Percentiles rank a stretch among this genome's conserved stretches.
These are phyloP conservation scores for Pichia exigua DNA, from an alignment of 805 yeast genomes.

Conservation along the genomic window DNA sequence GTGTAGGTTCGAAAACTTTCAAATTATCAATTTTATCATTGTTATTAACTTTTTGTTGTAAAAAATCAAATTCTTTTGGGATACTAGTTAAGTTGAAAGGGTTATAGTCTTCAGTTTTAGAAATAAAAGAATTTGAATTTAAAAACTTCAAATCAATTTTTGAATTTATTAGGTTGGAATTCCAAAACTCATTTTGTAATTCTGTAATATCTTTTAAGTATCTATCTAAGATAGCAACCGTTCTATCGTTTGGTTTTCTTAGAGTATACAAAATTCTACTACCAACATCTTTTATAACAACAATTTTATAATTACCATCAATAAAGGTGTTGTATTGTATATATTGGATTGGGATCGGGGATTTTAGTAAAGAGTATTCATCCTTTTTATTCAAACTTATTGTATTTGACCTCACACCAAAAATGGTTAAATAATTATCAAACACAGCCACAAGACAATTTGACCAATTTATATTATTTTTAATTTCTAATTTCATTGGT, in stretches of 20 bases:
- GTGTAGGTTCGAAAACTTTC: neutral
- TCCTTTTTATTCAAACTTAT: constrained; percentile 12
- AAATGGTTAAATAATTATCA: constrained; percentile 25
- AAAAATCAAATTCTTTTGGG: neutral
- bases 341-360: constrained; percentile 27
- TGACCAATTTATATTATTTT: constrained; percentile 31
- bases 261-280: constrained; percentile 15
- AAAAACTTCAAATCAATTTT: constrained; percentile 10
- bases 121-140: constrained; percentile 11
- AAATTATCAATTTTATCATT: neutral
- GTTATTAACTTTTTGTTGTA: neutral
- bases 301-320: constrained; percentile 14
- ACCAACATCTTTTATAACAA: constrained; percentile 21
- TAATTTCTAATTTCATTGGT: constrained; percentile 19
- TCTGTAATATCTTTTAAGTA: constrained; percentile 19
- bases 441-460: constrained; percentile 36
- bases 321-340: constrained; percentile 12
- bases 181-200: constrained; percentile 18
- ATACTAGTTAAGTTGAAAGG: constrained; percentile 12
- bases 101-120: constrained; percentile 18
- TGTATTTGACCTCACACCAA: constrained; percentile 13
- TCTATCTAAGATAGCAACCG: constrained; percentile 18
- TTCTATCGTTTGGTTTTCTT: constrained; percentile 16
- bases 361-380: constrained; percentile 16
- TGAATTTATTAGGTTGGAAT: constrained; percentile 2